Conservation (phyloP, 495 filamentous ascomycete species). For the Hyaloscypha bicolor region DNA sequence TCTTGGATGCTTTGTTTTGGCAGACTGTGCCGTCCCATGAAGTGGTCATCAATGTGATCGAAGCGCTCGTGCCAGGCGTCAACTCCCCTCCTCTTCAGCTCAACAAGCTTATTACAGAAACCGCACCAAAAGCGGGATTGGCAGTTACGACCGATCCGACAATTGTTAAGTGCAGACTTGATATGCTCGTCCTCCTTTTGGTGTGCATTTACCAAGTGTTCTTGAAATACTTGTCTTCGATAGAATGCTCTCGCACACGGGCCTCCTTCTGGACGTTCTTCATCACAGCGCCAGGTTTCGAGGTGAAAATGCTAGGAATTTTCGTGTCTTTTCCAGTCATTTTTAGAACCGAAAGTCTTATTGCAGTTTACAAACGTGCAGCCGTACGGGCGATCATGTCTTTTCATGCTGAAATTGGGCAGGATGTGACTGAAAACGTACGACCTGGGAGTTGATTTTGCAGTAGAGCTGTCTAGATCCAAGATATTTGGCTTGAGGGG, state of each 20-base stretch:
- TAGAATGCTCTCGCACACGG: conserved; percentile 62
- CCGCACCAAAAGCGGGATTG: conserved; percentile 86
- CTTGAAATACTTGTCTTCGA: conserved; percentile 59
- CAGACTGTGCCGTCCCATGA: conserved; percentile 44
- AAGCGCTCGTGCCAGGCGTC: conserved; percentile 78
- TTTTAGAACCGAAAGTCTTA: conserved; percentile 87
- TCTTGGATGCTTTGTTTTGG: conserved; percentile 28
- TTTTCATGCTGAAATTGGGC: too few relatives aligned
- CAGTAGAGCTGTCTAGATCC: too few relatives aligned
- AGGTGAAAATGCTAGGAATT: conserved; percentile 79
- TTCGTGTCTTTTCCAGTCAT: conserved; percentile 97
- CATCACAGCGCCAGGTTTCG: conserved; percentile 77
- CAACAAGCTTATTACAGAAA: conserved; percentile 67
- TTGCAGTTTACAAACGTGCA: conserved; percentile 77
- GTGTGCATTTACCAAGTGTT: conserved; percentile 61
- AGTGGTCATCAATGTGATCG: conserved; percentile 87
- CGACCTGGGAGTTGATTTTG: too few relatives aligned
- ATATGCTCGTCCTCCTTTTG: conserved; percentile 37
- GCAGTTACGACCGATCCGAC: conserved; percentile 69
- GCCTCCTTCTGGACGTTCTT: conserved; percentile 33
- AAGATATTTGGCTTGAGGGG: too few relatives aligned
- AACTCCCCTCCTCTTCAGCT: conserved; percentile 53
- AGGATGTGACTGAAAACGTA: too few relatives aligned
- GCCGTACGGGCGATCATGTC: conserved; percentile 84
- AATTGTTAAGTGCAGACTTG: conserved; percentile 46